Conservation (phyloP, 768 basidiomycete genomes). For the Lactarius sp. region DNA sequence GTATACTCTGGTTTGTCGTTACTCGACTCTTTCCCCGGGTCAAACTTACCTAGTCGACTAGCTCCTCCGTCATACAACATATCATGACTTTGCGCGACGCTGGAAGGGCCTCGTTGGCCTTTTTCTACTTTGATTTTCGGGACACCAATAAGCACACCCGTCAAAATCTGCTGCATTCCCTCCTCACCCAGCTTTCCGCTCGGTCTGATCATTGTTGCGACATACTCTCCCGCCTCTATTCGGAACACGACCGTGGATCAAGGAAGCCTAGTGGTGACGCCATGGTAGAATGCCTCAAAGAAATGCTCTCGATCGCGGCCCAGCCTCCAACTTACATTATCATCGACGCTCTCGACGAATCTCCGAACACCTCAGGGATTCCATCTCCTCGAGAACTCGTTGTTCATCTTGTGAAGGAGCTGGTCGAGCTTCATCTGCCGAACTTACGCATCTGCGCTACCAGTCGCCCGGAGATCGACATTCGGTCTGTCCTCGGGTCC, state of each 20-base stretch:
- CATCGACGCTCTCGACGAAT: constrained; percentile 3
- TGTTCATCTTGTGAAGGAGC: neutral
- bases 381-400: constrained; percentile 1
- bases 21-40: neutral
- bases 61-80: neutral
- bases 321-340: no score
- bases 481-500: neutral
- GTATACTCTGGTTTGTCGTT: neutral
- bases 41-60: neutral
- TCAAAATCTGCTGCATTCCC: no score
- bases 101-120: neutral
- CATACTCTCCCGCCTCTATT: no score
- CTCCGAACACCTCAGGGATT: neutral
- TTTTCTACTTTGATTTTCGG: constrained; percentile 7
- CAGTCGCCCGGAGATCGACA: constrained; percentile 10
- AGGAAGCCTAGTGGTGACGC: no score
- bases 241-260: no score
- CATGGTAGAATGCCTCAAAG: no score
- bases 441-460: constrained; percentile 1
- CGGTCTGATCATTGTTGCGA: no score
- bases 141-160: neutral
- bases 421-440: neutral
- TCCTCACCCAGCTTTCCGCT: no score
- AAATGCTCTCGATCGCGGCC: no score
- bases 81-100: neutral